A percentile compares a stretch with the other conserved stretches of the same genome.
Evolutionary conservation across 306 rosid species (phyloP).

Genomic region (Hippophae rhamnoides): DNA sequence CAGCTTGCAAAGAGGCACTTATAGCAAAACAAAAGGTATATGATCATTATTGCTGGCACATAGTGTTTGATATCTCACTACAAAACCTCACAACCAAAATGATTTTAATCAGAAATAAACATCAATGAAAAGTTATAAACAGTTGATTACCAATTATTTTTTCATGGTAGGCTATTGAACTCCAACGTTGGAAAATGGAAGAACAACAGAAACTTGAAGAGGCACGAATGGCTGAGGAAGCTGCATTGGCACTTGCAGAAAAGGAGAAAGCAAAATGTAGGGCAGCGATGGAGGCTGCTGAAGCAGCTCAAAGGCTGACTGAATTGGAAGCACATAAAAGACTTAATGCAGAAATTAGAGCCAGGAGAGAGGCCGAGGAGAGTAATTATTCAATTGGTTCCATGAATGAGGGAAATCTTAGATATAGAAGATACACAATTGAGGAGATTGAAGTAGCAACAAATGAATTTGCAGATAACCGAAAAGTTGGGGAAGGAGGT

Average conservation of each 20-base stretch:
- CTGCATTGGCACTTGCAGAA: constrained; percentile 46
- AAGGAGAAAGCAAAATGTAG: constrained; percentile 49
- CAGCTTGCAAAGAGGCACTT: constrained; percentile 78
- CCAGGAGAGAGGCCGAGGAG: constrained; percentile 16
- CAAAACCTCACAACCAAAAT: background rate
- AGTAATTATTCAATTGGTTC: too few species aligned
- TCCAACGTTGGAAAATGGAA: constrained; percentile 60
- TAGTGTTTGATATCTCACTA: background rate
- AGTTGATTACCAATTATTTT: background rate
- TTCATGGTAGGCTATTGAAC: constrained; percentile 47
- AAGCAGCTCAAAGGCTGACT: constrained; percentile 46
- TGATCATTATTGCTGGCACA: background rate
- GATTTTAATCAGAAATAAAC: background rate
- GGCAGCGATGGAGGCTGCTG: constrained; percentile 60
- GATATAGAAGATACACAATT: too few species aligned
- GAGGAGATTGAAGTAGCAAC: too few species aligned
- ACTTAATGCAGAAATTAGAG: constrained; percentile 34
- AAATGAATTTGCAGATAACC: too few species aligned
- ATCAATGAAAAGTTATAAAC: constrained; percentile 1
- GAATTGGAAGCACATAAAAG: constrained; percentile 58
- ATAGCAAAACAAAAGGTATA: constrained; percentile 54
- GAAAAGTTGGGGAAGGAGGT: too few species aligned
- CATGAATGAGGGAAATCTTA: too few species aligned
- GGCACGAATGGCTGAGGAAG: constrained; percentile 39
- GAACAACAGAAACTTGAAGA: constrained; percentile 55